These are phyloP conservation scores for Pestalotiopsis sp. DNA, from an alignment of 2,329 filamentous ascomycete species.

Conservation along the genomic window DNA sequence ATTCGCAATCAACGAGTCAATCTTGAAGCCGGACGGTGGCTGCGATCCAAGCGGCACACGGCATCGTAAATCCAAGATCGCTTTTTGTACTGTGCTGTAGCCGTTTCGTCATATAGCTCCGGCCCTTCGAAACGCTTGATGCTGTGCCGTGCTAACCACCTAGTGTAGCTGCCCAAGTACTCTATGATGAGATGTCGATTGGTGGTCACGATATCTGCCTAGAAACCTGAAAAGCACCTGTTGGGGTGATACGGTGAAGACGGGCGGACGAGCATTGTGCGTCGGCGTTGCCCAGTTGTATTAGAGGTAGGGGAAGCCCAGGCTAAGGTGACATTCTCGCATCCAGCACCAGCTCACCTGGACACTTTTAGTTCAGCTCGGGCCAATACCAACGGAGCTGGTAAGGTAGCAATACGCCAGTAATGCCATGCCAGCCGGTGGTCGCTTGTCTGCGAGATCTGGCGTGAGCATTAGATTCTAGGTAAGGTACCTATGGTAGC, in stretches of 20 bases:
- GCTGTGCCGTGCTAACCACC: not conserved
- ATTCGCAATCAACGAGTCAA: not conserved
- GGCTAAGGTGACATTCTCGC: not conserved
- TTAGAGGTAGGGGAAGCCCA: not conserved
- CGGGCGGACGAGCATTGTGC: not conserved
- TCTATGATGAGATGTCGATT: not conserved
- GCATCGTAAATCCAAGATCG: not conserved
- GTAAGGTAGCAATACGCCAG: not conserved
- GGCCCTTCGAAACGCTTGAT: not conserved
- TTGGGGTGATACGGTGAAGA: not conserved
- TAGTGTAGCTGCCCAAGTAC: not conserved
- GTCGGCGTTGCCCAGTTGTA: not conserved
- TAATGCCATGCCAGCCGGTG: too few relatives aligned
- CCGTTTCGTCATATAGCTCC: not conserved
- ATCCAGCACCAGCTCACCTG: conserved; percentile 5
- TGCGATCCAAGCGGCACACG: not conserved
- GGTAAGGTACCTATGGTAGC: not conserved
- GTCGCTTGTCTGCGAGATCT: not conserved
- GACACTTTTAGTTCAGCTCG: conserved; percentile 3
- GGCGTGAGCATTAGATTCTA: not conserved
- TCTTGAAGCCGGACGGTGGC: not conserved
- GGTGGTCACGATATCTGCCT: not conserved
- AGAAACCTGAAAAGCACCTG: too few relatives aligned
- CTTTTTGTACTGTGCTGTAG: not conserved
- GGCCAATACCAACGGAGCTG: not conserved